These are phyloP conservation scores for Kodamaea anthophila DNA, from an alignment of 1,139 yeast genomes.

Conservation along the genomic window DNA sequence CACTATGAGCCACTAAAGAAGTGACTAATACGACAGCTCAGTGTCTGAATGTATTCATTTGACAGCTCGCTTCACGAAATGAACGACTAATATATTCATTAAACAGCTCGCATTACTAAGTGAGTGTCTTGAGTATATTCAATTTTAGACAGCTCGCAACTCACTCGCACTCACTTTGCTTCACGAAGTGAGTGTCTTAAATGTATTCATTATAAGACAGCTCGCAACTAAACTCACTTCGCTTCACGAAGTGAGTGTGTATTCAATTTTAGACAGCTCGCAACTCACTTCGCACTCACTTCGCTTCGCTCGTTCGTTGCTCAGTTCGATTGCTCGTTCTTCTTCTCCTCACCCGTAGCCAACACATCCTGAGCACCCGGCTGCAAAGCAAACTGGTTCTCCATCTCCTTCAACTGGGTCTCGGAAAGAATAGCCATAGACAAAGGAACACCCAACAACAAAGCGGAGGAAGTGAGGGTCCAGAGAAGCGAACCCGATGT, in stretches of 20 bases:
- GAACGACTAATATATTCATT: too few species aligned
- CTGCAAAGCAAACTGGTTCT: slow-evolving; percentile 83
- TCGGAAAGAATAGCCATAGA: slow-evolving; percentile 86
- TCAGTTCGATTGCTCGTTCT: slow-evolving; percentile 14
- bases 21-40: too few species aligned
- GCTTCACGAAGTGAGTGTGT: too few species aligned
- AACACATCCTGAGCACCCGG: slow-evolving; percentile 80
- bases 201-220: too few species aligned
- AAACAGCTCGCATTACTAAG: too few species aligned
- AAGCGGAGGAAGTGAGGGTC: slow-evolving; percentile 77
- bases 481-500: slow-evolving; percentile 75
- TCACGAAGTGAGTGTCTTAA: too few species aligned
- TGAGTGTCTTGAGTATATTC: too few species aligned
- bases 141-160: slow-evolving; percentile 2
- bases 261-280: slow-evolving; percentile 3
- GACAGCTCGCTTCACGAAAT: too few species aligned
- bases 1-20: too few species aligned
- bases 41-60: too few species aligned
- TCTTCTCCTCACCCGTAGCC: slow-evolving; percentile 55
- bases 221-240: too few species aligned
- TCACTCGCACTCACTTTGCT: too few species aligned
- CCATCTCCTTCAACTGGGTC: slow-evolving; percentile 90
- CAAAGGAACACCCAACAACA: slow-evolving; percentile 88
- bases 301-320: background rate
- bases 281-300: background rate